A percentile compares a stretch with the other conserved stretches of the same genome.
These are phyloP conservation scores for Boeremia lycopersici DNA, from an alignment of 2,329 filamentous ascomycete genomes.

Conservation along the genomic window DNA sequence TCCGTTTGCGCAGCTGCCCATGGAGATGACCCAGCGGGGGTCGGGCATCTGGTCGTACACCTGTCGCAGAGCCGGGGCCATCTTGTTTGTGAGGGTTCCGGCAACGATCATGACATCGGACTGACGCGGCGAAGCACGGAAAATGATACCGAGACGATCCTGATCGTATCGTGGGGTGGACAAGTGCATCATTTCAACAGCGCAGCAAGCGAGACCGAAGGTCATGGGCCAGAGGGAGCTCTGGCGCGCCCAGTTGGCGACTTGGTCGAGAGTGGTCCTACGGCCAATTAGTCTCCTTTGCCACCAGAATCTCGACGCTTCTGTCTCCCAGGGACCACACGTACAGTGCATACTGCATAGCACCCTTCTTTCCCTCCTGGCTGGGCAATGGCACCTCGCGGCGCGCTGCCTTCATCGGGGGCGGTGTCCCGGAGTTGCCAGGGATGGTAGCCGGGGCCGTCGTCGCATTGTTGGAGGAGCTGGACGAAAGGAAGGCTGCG, in stretches of 20 bases:
- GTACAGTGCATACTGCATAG: conserved; percentile 85
- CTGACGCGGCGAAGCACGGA: conserved; percentile 86
- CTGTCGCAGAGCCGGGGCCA: conserved; percentile 87
- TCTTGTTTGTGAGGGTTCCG: conserved; percentile 93
- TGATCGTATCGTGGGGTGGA: conserved; percentile 93
- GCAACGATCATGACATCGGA: conserved; percentile 96
- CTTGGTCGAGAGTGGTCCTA: conserved; percentile 79
- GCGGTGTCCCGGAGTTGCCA: conserved; percentile 60
- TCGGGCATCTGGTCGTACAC: conserved; percentile 97
- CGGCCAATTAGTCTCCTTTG: conserved; percentile 22
- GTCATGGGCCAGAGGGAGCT: conserved; percentile 92
- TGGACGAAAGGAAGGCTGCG: conserved; percentile 69
- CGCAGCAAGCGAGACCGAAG: conserved; percentile 88
- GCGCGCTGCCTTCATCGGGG: conserved; percentile 63
- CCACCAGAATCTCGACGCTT: neutral
- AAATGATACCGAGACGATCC: conserved; percentile 88
- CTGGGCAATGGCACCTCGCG: conserved; percentile 76
- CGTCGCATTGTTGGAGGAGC: conserved; percentile 68
- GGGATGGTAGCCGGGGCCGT: conserved; percentile 57
- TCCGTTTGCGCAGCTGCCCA: conserved; percentile 85
- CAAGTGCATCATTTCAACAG: conserved; percentile 92
- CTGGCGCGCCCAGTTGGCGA: conserved; percentile 86
- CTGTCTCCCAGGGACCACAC: conserved; percentile 44
- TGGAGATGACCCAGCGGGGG: conserved; percentile 83
- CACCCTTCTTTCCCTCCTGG: conserved; percentile 79